Base-by-base conservation (phyloP, 495 filamentous ascomycete species). In the Choiromyces venosus region DNA sequence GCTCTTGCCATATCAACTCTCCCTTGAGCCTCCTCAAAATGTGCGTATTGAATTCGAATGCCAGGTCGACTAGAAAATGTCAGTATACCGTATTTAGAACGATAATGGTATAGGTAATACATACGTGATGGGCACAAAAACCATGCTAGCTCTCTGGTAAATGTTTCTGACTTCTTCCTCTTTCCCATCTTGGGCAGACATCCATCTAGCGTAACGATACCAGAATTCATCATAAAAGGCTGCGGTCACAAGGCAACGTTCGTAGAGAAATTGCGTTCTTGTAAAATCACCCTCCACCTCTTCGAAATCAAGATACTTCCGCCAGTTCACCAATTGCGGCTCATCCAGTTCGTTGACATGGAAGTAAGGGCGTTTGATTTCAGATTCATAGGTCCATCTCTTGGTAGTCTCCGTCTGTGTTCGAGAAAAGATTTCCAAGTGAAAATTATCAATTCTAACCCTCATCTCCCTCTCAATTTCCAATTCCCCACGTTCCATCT, bases 141-240 rank as follows among this genome's bases (percentile, higher is more conserved):
- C 81, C 71, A 86, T 92, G 74, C 89, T 88, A 16, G 94, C 96
- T 70, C 93, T 89, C 82, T 95, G 91, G 77, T 97, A 98, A 76
- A 99, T 93, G 81, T 91, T 93, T 36, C 96, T 90, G 3, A 95
- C 91, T 80, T 99, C 96, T 79, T 97, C 93, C 71, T 93, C 89
- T 81, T 97, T 97, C 66, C 85, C 88, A 0, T 87, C 78, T 79
- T 97, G 92, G 4, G 89, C 90, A 76, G 86, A 86, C 93, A 99
- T 97, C 95, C 95, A 99, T 21, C 96, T 87, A n/a, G 92, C 93
- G 83, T 97, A 99, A 1, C 95, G 90, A 71, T 96, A 87, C 95
- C 95, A 99, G 83, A 99, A 97, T 79, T 98, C 94, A 66, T 97
- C 94, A 75, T 98, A 97, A 79, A 95, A 90, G 52, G 95, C 95